Evolutionary conservation across 2,329 filamentous ascomycete species (phyloP).

Genomic region (Penicillium hordei): DNA sequence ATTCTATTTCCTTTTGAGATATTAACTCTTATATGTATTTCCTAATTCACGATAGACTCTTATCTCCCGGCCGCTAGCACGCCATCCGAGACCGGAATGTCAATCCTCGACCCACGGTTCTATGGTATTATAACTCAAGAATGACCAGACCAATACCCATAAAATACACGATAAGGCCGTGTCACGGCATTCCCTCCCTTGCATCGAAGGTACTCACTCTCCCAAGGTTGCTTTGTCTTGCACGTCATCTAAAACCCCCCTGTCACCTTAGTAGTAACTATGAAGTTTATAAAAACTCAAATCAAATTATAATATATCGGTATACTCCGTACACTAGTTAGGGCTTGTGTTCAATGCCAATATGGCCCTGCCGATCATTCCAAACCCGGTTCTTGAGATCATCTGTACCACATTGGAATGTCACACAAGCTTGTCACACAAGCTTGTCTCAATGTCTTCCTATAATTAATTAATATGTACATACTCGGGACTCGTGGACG

Average conservation of each 20-base stretch:
- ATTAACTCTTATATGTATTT: neutral
- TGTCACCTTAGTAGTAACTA: neutral
- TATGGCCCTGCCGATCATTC: conserved; percentile 13
- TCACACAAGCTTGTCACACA: conserved; percentile 6
- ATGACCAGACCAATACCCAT: neutral
- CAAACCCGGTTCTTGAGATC: neutral
- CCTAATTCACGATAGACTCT: conserved; percentile 8
- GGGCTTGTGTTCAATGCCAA: neutral
- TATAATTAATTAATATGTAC: neutral
- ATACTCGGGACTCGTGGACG: conserved; percentile 1
- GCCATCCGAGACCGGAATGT: conserved; percentile 25
- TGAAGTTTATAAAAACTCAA: neutral
- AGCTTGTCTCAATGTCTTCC: neutral
- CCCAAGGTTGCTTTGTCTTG: conserved; percentile 1
- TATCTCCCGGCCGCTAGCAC: conserved; percentile 19
- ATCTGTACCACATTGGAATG: conserved; percentile 5
- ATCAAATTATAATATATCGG: neutral
- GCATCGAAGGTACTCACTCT: conserved; percentile 10
- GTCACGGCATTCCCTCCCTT: conserved; percentile 16
- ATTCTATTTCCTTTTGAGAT: neutral
- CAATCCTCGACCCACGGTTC: conserved; percentile 24
- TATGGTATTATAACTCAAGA: neutral
- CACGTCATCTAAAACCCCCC: conserved; percentile 19
- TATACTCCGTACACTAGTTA: neutral
- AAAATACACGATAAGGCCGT: conserved; percentile 2